Conservation (phyloP, 352 stramenopile genomes). For the Pythium brassicae region DNA sequence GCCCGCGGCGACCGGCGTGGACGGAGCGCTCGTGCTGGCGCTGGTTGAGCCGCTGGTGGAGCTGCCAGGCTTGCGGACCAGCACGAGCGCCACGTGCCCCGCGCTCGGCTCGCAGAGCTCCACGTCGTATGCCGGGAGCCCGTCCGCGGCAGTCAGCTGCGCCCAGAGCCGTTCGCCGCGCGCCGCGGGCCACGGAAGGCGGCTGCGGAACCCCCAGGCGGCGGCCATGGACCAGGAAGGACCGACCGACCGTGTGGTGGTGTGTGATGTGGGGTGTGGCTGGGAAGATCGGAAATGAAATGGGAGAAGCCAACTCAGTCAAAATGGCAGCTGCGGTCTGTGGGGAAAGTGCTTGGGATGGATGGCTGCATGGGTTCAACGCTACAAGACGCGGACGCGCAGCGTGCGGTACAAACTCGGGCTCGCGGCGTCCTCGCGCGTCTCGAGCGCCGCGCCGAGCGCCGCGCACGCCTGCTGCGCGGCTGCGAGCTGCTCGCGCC, state of each 20-base stretch:
- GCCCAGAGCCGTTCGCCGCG: constrained; percentile 12
- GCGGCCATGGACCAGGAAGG: not conserved
- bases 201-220: not conserved
- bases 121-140: constrained; percentile 14
- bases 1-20: not conserved
- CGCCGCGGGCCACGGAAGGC: constrained; percentile 9
- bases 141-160: constrained; percentile 6
- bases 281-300: too few relatives aligned
- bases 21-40: too few relatives aligned
- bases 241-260: too few relatives aligned
- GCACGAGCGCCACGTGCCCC: constrained; percentile 16
- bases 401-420: constrained; percentile 10
- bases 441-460: constrained; percentile 9
- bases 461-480: constrained; percentile 13
- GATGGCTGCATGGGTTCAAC: not conserved
- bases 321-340: too few relatives aligned
- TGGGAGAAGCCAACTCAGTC: too few relatives aligned
- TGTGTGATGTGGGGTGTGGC: too few relatives aligned
- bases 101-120: constrained; percentile 17
- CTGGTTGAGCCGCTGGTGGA: not conserved
- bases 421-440: constrained; percentile 6
- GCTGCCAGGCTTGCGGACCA: constrained; percentile 6
- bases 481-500: constrained; percentile 32
- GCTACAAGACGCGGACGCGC: constrained; percentile 2
- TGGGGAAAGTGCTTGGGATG: too few relatives aligned